phyloP scores from a whole-genome alignment of 31 red algal species.

The Odonthalia washingtoniensis region DNA sequence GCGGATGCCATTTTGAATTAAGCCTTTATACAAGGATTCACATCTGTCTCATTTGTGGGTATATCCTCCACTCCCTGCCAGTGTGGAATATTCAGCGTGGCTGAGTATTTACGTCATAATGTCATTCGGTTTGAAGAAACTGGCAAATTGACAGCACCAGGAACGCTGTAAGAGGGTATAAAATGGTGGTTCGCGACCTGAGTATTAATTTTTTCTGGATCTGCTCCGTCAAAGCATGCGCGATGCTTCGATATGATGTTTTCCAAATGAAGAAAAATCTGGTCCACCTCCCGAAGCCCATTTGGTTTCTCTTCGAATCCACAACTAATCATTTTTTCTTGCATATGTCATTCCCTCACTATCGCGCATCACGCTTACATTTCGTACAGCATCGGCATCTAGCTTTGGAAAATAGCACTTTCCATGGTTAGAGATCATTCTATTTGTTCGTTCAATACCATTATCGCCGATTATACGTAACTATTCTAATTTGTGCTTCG shows the following conservation, averaged over 20 bases:
- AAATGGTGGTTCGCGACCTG: background rate
- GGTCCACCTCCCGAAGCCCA: background rate
- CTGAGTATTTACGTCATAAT: background rate
- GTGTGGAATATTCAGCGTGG: slow-evolving; percentile 2
- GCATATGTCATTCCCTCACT: slow-evolving; percentile 15
- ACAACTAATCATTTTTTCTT: slow-evolving; percentile 33
- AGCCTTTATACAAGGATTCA: no score
- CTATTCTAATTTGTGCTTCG: slow-evolving; percentile 19
- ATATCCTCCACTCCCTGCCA: background rate
- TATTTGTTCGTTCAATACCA: no score
- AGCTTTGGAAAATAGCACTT: slow-evolving; percentile 37
- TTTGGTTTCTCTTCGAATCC: slow-evolving; percentile 24
- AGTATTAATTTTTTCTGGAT: background rate
- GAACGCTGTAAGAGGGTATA: background rate
- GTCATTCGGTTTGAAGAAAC: no score
- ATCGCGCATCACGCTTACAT: slow-evolving; percentile 23
- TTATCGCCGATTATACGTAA: background rate
- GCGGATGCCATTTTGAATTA: no score
- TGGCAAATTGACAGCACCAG: background rate
- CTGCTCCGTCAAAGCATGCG: no score
- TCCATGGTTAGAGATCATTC: slow-evolving; percentile 44
- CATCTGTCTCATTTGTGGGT: no score
- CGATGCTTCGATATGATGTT: slow-evolving; percentile 24
- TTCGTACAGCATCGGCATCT: background rate
- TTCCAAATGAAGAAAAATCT: slow-evolving; percentile 21